Evolutionary conservation across 2,329 filamentous ascomycete species (phyloP).

Genomic region (Cytospora chrysosperma): DNA sequence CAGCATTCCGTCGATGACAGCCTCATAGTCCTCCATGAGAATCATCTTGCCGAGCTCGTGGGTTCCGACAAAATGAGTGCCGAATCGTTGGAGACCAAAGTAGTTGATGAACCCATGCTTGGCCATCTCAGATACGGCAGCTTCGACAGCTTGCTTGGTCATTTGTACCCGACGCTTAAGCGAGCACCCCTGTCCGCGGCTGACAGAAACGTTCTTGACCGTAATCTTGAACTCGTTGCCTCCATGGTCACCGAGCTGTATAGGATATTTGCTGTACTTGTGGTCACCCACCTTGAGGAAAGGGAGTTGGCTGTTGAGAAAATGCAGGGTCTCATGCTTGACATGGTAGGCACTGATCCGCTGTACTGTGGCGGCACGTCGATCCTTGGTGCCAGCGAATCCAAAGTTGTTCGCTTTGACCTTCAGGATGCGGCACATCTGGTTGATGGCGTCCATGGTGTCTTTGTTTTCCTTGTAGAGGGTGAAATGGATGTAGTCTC

Average conservation of each 20-base stretch:
- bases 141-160: conserved; percentile 50
- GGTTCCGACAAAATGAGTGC: conserved; percentile 81
- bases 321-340: conserved; percentile 59
- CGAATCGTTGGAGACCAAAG: conserved; percentile 95
- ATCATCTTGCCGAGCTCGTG: conserved; percentile 83
- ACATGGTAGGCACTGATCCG: conserved; percentile 64
- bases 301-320: conserved; percentile 62
- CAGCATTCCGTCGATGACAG: conserved; percentile 75
- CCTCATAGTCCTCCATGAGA: conserved; percentile 76
- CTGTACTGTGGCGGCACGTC: conserved; percentile 82
- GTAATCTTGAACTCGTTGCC: conserved; percentile 95
- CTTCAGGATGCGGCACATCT: conserved; percentile 71
- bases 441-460: conserved; percentile 85
- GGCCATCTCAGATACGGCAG: conserved; percentile 65
- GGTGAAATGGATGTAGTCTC: conserved; percentile 84
- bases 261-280: conserved; percentile 66
- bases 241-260: conserved; percentile 78
- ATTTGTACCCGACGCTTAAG: conserved; percentile 48
- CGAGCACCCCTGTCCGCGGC: conserved; percentile 41
- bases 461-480: conserved; percentile 97
- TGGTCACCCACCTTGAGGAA: conserved; percentile 76
- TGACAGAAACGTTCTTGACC: conserved; percentile 76
- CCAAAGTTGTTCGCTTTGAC: conserved; percentile 72
- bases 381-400: conserved; percentile 85
- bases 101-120: conserved; percentile 92